Percentiles rank a stretch among this genome's conserved stretches.
These are phyloP conservation scores for Ustanciosporium gigantosporum DNA, from an alignment of 1,284 basidiomycete genomes.

Conservation along the genomic window DNA sequence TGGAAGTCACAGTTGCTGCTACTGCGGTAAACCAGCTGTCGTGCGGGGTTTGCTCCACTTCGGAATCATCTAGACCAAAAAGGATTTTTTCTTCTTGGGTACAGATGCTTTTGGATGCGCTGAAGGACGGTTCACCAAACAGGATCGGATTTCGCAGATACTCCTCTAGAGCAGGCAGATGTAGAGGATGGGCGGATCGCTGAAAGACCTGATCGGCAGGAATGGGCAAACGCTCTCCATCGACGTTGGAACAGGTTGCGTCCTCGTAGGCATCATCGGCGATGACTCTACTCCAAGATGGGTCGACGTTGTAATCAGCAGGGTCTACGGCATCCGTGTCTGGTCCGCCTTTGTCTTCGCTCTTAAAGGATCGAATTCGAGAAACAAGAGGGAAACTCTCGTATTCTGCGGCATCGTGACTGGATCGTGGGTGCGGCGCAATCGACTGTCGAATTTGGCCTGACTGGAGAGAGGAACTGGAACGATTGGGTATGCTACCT, in stretches of 20 bases:
- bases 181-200: constrained; percentile 49
- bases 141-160: constrained; percentile 38
- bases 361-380: neutral
- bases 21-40: neutral
- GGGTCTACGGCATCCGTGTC: neutral
- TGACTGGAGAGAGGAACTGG: constrained; percentile 13
- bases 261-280: constrained; percentile 8
- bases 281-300: constrained; percentile 8
- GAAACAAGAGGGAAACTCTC: neutral
- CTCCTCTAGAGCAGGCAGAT: constrained; percentile 58
- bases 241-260: constrained; percentile 6
- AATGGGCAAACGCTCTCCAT: constrained; percentile 12
- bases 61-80: constrained; percentile 23
- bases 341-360: neutral
- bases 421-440: neutral
- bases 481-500: constrained; percentile 21
- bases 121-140: constrained; percentile 41
- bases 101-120: constrained; percentile 14
- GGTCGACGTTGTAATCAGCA: too few relatives aligned
- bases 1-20: neutral
- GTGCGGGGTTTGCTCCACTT: too few relatives aligned
- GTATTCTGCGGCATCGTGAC: too few relatives aligned
- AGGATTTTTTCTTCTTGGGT: constrained; percentile 39
- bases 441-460: neutral
- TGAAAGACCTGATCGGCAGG: constrained; percentile 55